phyloP scores from a whole-genome alignment of 768 basidiomycete species.

The Ramaria rubella region DNA sequence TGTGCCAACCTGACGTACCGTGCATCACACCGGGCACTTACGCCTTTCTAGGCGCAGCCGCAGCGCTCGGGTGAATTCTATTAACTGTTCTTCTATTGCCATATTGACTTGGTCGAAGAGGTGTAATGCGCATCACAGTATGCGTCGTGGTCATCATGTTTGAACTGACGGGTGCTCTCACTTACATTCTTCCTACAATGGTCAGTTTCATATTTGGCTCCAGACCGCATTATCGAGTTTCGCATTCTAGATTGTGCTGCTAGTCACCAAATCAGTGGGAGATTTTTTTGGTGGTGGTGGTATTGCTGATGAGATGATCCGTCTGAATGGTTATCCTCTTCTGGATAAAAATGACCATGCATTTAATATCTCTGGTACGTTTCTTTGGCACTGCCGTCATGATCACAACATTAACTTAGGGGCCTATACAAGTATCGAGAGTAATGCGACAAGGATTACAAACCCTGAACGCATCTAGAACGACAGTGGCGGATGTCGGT shows the following conservation, averaged over 20 bases:
- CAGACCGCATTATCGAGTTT: neutral
- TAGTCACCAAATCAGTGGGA: slow-evolving; percentile 95
- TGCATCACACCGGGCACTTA: slow-evolving; percentile 99
- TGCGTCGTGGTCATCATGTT: slow-evolving; percentile 99
- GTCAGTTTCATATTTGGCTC: slow-evolving; percentile 35
- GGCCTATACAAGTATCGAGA: slow-evolving; percentile 56
- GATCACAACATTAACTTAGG: neutral
- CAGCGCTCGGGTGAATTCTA: slow-evolving; percentile 70
- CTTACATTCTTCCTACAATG: slow-evolving; percentile 97
- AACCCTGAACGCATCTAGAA: slow-evolving; percentile 64
- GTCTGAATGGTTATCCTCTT: slow-evolving; percentile 96
- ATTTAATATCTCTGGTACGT: slow-evolving; percentile 82
- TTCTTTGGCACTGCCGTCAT: neutral
- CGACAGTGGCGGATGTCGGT: slow-evolving; percentile 79
- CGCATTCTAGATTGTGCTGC: slow-evolving; percentile 71
- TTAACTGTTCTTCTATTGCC: neutral
- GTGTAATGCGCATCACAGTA: slow-evolving; percentile 95
- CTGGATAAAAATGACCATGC: slow-evolving; percentile 93
- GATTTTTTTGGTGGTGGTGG: slow-evolving; percentile 90
- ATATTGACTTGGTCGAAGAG: slow-evolving; percentile 40
- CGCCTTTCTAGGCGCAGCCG: slow-evolving; percentile 94
- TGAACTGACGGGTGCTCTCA: slow-evolving; percentile 93
- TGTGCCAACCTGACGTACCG: slow-evolving; percentile 85
- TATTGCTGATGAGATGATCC: slow-evolving; percentile 95
- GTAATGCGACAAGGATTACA: slow-evolving; percentile 85